phyloP scores from a whole-genome alignment of 768 basidiomycete genomes.

The Collybia mongolica region DNA sequence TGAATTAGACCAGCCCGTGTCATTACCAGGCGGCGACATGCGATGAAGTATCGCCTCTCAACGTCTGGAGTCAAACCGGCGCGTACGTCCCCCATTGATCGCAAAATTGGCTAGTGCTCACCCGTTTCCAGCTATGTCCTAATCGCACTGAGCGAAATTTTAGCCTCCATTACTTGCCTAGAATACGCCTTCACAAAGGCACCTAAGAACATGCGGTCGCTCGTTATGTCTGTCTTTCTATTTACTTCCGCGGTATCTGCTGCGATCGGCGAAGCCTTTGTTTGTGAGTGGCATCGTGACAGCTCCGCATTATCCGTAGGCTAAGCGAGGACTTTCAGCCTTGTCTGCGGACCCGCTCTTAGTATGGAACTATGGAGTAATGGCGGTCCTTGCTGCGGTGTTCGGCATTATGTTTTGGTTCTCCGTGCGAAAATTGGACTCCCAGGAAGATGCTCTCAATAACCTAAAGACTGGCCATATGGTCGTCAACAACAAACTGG shows the following conservation, averaged over 20 bases:
- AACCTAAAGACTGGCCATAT: constrained; percentile 36
- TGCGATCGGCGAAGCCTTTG: constrained; percentile 70
- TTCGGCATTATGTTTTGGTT: constrained; percentile 57
- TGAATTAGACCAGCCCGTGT: too few species aligned
- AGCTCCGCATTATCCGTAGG: constrained; percentile 18
- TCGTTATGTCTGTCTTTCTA: constrained; percentile 73
- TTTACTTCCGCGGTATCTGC: constrained; percentile 61
- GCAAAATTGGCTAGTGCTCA: not conserved
- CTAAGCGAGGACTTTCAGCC: constrained; percentile 28
- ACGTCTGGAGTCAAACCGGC: constrained; percentile 49
- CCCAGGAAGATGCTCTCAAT: constrained; percentile 63
- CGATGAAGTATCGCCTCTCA: too few species aligned
- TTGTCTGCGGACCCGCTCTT: constrained; percentile 73
- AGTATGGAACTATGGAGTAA: constrained; percentile 70
- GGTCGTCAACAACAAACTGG: too few species aligned
- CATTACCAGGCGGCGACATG: too few species aligned
- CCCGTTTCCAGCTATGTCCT: constrained; percentile 49
- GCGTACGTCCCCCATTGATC: constrained; percentile 33
- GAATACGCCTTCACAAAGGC: constrained; percentile 90
- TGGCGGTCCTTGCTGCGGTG: constrained; percentile 53
- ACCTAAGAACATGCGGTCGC: constrained; percentile 82
- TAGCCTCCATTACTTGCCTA: constrained; percentile 78
- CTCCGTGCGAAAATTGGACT: constrained; percentile 55
- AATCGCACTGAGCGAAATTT: constrained; percentile 72
- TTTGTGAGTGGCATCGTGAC: constrained; percentile 34